Evolutionary conservation across 2,329 filamentous ascomycete genomes (phyloP).

Genomic region (Ophiostoma quercus): DNA sequence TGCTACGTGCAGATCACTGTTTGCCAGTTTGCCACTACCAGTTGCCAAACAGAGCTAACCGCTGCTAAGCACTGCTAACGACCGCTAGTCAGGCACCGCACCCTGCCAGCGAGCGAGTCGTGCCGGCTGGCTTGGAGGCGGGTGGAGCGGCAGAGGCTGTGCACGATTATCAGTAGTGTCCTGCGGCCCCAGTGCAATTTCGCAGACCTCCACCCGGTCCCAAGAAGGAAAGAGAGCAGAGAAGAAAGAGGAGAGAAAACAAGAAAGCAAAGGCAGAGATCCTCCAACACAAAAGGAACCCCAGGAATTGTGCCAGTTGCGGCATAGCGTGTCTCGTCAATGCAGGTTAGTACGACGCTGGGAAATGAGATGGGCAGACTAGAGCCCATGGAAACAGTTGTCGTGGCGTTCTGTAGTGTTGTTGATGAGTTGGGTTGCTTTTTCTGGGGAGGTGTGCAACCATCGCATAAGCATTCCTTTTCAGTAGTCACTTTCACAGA

Average conservation of each 20-base stretch:
- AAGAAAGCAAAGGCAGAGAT: not conserved
- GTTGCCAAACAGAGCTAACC: not conserved
- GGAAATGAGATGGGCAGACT: not conserved
- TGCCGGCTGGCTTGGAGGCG: not conserved
- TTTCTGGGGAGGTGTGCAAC: not conserved
- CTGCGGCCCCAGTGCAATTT: conserved; percentile 13
- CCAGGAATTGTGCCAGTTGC: not conserved
- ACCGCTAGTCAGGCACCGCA: not conserved
- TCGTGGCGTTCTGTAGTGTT: not conserved
- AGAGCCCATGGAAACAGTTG: not conserved
- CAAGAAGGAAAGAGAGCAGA: not conserved
- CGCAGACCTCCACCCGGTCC: not conserved
- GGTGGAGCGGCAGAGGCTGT: conserved; percentile 8
- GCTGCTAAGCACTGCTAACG: not conserved
- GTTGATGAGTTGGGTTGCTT: not conserved
- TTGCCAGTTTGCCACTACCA: not conserved
- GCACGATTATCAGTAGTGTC: not conserved
- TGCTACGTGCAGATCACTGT: not conserved
- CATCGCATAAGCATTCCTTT: not conserved
- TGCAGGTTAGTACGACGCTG: conserved; percentile 1
- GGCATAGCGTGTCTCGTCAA: conserved; percentile 4
- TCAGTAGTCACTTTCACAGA: not conserved
- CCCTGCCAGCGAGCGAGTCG: conserved; percentile 4
- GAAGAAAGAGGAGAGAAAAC: not conserved
- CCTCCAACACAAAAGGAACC: not conserved